Evolutionary conservation across 2,329 filamentous ascomycete species (phyloP).

Genomic region (Penicillium polonicum): DNA sequence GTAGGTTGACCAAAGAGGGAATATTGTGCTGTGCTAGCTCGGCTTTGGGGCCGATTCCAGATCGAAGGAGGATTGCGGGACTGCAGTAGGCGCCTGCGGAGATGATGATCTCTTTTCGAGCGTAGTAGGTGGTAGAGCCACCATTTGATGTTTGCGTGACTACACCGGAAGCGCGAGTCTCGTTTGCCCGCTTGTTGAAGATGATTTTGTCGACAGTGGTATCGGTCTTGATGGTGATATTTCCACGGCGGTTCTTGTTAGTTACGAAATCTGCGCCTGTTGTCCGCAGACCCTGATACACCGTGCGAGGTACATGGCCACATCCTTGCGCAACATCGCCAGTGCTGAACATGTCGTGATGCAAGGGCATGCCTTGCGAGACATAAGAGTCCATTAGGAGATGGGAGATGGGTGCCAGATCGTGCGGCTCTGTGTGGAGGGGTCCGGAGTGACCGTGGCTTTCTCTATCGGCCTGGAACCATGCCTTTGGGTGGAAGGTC

Average conservation of each 20-base stretch:
- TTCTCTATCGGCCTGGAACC: constrained; percentile 52
- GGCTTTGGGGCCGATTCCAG: constrained; percentile 51
- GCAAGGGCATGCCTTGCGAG: constrained; percentile 54
- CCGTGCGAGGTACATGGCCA: constrained; percentile 55
- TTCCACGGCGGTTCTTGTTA: constrained; percentile 43
- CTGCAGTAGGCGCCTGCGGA: constrained; percentile 53
- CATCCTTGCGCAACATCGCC: constrained; percentile 55
- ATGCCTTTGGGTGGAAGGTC: constrained; percentile 58
- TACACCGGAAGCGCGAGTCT: constrained; percentile 45
- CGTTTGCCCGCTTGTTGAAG: constrained; percentile 38
- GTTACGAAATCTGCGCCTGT: constrained; percentile 56
- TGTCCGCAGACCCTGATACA: constrained; percentile 53
- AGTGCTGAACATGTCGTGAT: constrained; percentile 60
- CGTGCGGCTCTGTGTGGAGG: constrained; percentile 58
- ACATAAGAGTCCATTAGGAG: constrained; percentile 56
- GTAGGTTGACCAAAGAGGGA: constrained; percentile 45
- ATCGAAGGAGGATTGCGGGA: constrained; percentile 54
- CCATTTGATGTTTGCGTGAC: constrained; percentile 33
- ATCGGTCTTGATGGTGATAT: constrained; percentile 51
- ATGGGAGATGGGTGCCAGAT: constrained; percentile 59
- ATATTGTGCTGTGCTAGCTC: constrained; percentile 48
- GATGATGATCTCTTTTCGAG: constrained; percentile 49
- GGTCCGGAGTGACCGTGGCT: constrained; percentile 55
- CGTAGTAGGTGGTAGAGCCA: constrained; percentile 38
- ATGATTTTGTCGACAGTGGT: constrained; percentile 55